phyloP scores from a whole-genome alignment of 371 early-diverging fungal species.

The Racocetra persica region DNA sequence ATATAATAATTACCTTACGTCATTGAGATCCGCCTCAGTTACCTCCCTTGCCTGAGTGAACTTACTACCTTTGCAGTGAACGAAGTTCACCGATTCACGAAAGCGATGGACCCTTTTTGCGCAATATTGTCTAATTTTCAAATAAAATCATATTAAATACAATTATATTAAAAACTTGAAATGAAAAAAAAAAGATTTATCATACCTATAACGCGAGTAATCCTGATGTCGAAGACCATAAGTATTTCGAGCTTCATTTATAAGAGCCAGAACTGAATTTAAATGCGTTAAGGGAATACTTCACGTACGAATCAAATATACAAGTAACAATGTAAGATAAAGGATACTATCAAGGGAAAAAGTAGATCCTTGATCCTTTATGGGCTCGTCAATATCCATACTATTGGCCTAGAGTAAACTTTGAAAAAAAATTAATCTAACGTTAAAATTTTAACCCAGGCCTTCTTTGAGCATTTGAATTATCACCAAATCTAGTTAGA shows the following conservation, averaged over 20 bases:
- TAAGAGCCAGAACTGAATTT: slow-evolving; percentile 58
- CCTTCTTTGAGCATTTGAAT: too few species aligned
- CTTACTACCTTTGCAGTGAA: slow-evolving; percentile 62
- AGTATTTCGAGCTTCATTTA: slow-evolving; percentile 77
- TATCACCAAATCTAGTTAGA: too few species aligned
- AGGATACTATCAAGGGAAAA: slow-evolving; percentile 39
- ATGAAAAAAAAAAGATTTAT: not conserved
- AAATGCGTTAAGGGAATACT: not conserved
- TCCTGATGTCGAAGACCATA: slow-evolving; percentile 87
- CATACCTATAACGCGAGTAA: slow-evolving; percentile 77
- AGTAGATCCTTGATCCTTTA: not conserved
- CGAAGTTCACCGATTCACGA: slow-evolving; percentile 63
- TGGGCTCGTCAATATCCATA: slow-evolving; percentile 2
- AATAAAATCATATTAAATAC: not conserved
- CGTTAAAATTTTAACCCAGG: too few species aligned
- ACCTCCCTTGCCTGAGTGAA: slow-evolving; percentile 50
- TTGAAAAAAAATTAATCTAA: too few species aligned
- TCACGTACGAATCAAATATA: not conserved
- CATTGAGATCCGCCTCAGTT: slow-evolving; percentile 56
- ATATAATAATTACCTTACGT: slow-evolving; percentile 54
- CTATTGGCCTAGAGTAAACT: too few species aligned
- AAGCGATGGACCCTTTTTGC: slow-evolving; percentile 72
- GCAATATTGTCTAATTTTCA: slow-evolving; percentile 66
- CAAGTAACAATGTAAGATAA: not conserved
- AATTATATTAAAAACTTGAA: not conserved